A percentile compares a stretch with the other conserved stretches of the same genome.
These are phyloP conservation scores for Spinacia oleracea DNA, from an alignment of 179 eudicot species.

Conservation along the genomic window DNA sequence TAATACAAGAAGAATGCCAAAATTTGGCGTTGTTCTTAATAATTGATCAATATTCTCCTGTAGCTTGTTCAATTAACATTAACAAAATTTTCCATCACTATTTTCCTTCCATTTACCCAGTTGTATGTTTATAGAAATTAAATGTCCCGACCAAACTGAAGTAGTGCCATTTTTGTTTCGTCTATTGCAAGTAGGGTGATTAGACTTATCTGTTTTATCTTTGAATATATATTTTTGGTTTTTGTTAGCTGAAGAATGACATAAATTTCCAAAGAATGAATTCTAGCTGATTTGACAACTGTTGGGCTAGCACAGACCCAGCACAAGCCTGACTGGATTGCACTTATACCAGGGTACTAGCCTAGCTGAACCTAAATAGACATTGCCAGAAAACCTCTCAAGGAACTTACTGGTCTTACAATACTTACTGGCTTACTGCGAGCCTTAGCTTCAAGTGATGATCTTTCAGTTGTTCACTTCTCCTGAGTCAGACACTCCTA, in stretches of 20 bases:
- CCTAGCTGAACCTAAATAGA: background rate
- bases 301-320: background rate
- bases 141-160: background rate
- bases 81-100: background rate
- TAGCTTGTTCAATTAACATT: background rate
- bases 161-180: no score
- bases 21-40: no score
- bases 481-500: background rate
- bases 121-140: background rate
- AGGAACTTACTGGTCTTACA: background rate
- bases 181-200: no score
- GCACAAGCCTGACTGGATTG: background rate
- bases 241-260: background rate
- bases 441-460: background rate
- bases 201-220: no score
- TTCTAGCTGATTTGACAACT: background rate
- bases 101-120: background rate
- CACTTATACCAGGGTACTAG: background rate
- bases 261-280: no score
- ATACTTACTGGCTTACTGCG: no score
- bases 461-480: background rate
- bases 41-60: background rate
- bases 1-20: background rate
- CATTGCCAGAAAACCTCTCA: background rate
- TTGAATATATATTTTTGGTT: no score